These are phyloP conservation scores for Trypanosoma congolense DNA, from an alignment of 208 protist genomes.

Conservation along the genomic window DNA sequence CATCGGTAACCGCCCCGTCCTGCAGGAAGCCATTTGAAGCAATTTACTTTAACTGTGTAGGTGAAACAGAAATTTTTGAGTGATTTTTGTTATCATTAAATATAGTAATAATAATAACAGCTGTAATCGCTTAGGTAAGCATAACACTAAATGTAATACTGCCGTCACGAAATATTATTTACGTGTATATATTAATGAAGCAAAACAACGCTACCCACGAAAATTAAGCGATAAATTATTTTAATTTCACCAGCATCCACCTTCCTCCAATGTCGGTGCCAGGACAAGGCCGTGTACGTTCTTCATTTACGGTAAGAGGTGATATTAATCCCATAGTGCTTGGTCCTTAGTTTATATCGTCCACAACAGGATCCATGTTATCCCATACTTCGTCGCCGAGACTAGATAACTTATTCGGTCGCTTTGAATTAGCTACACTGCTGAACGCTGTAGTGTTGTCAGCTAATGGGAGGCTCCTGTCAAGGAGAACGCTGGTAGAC, in stretches of 20 bases:
- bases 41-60: constrained; percentile 5
- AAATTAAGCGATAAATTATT: too few species aligned
- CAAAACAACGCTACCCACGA: too few species aligned
- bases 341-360: constrained; percentile 46
- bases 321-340: too few species aligned
- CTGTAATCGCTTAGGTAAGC: too few species aligned
- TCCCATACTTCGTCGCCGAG: constrained; percentile 81
- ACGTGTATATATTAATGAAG: too few species aligned
- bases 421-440: constrained; percentile 59
- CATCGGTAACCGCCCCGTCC: constrained; percentile 74
- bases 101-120: background rate
- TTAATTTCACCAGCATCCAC: too few species aligned
- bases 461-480: constrained; percentile 48
- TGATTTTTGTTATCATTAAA: constrained; percentile 1
- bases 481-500: constrained; percentile 56
- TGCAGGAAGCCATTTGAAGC: constrained; percentile 56
- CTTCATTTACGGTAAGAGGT: too few species aligned
- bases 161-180: too few species aligned
- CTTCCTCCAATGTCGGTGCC: too few species aligned
- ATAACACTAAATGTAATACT: too few species aligned
- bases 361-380: constrained; percentile 81
- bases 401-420: constrained; percentile 45
- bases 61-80: background rate
- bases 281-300: too few species aligned
- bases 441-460: constrained; percentile 66